Evolutionary conservation across 352 stramenopile species (phyloP).

Genomic region (Globisporangium takayamanum): DNA sequence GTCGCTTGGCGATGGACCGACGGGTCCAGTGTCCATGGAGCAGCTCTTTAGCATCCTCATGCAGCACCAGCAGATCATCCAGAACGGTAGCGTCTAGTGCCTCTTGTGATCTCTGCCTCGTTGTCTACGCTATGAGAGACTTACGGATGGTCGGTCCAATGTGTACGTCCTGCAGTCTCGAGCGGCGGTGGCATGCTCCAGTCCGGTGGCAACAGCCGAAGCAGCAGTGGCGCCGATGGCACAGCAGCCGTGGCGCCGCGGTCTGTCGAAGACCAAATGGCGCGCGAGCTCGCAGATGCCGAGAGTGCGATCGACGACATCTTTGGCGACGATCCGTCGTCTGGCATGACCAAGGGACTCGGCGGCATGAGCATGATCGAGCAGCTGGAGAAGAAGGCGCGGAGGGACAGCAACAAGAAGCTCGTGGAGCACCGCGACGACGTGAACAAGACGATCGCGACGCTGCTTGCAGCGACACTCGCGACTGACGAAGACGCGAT

Average conservation of each 20-base stretch:
- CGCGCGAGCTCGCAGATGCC: constrained; percentile 64
- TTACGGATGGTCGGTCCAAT: not conserved
- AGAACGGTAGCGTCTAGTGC: constrained; percentile 44
- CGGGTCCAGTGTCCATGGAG: constrained; percentile 72
- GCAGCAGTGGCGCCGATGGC: constrained; percentile 17
- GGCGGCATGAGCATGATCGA: constrained; percentile 87
- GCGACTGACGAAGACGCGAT: constrained; percentile 66
- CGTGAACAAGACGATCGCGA: constrained; percentile 51
- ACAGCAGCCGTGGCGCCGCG: constrained; percentile 15
- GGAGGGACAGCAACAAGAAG: constrained; percentile 85
- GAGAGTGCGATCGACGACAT: constrained; percentile 81
- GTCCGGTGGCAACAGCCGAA: constrained; percentile 8
- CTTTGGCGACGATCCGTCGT: constrained; percentile 74
- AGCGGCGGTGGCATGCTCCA: constrained; percentile 11
- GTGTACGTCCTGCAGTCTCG: constrained; percentile 30
- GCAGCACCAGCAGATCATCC: constrained; percentile 86
- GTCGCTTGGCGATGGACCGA: constrained; percentile 13
- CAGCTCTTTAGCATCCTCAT: constrained; percentile 84
- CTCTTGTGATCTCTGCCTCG: not conserved
- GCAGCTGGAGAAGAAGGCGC: constrained; percentile 81
- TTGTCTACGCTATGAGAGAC: not conserved
- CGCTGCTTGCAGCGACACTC: constrained; percentile 45
- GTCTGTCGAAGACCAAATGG: constrained; percentile 82
- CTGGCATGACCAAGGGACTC: constrained; percentile 31
- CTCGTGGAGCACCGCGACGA: constrained; percentile 65